Conservation (phyloP, 164 flowering plant genomes). For the Cinnamomum chago region DNA sequence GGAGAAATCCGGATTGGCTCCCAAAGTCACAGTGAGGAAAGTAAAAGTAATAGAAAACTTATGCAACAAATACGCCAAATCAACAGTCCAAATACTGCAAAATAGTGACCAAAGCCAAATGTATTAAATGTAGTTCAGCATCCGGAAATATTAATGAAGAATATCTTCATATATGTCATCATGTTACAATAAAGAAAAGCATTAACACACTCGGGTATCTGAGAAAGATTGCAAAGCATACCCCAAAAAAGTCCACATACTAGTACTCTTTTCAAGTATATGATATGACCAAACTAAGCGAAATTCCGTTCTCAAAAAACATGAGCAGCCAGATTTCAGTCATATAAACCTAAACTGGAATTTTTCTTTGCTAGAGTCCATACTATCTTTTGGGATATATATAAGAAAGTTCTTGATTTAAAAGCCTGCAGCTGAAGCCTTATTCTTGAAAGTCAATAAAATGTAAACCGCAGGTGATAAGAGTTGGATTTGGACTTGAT, state of each 20-base stretch:
- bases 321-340: too few relatives aligned
- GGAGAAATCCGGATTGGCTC: slow-evolving; percentile 84
- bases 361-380: too few relatives aligned
- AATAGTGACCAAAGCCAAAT: neutral
- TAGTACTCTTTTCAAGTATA: neutral
- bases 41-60: slow-evolving; percentile 73
- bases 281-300: neutral
- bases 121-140: neutral
- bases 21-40: slow-evolving; percentile 88
- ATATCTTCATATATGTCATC: neutral
- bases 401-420: too few relatives aligned
- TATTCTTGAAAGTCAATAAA: neutral
- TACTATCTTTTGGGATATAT: too few relatives aligned
- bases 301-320: too few relatives aligned
- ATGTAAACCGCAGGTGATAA: too few relatives aligned
- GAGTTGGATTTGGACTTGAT: too few relatives aligned
- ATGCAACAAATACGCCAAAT: slow-evolving; percentile 81
- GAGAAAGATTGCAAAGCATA: neutral
- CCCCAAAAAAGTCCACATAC: neutral
- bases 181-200: neutral
- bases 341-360: too few relatives aligned
- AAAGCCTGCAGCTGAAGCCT: neutral
- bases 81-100: slow-evolving; percentile 98
- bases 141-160: neutral
- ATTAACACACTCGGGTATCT: neutral